phyloP scores from a whole-genome alignment of 1,284 basidiomycete genomes.

The Leccinum subfulvum region DNA sequence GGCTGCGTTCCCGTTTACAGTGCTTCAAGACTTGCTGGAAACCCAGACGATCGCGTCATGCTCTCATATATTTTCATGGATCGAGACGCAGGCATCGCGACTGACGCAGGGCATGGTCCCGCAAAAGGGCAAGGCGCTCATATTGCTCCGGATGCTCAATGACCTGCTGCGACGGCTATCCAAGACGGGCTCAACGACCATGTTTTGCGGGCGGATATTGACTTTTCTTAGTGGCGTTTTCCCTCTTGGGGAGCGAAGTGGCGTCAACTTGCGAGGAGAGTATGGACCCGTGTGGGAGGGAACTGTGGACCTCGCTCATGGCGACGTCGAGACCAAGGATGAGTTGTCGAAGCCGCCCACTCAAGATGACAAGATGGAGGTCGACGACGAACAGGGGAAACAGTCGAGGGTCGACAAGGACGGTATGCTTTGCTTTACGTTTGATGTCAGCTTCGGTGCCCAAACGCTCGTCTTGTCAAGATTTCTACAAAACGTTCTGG shows the following conservation, averaged over 20 bases:
- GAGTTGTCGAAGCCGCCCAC: constrained; percentile 22
- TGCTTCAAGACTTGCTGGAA: constrained; percentile 77
- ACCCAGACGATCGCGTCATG: constrained; percentile 80
- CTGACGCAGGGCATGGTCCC: constrained; percentile 77
- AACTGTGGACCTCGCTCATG: constrained; percentile 41
- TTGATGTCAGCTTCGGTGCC: not conserved
- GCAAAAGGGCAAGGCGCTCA: constrained; percentile 82
- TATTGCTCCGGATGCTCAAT: constrained; percentile 81
- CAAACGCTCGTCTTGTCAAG: constrained; percentile 37
- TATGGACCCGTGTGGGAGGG: constrained; percentile 80
- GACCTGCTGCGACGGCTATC: constrained; percentile 83
- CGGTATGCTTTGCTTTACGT: constrained; percentile 42
- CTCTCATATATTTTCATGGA: constrained; percentile 82
- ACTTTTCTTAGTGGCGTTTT: constrained; percentile 85
- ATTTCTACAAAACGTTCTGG: constrained; percentile 85
- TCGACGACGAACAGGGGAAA: constrained; percentile 44
- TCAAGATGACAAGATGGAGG: constrained; percentile 33
- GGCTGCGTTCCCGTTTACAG: constrained; percentile 52
- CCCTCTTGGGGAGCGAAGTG: constrained; percentile 84
- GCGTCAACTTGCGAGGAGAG: constrained; percentile 87
- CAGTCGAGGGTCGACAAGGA: constrained; percentile 52
- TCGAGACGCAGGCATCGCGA: constrained; percentile 65
- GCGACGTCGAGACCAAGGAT: constrained; percentile 31
- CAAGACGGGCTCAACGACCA: constrained; percentile 78
- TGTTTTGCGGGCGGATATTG: constrained; percentile 86